Conservation (phyloP, 2,329 filamentous ascomycete species). For the Hypoxylon sp. region DNA sequence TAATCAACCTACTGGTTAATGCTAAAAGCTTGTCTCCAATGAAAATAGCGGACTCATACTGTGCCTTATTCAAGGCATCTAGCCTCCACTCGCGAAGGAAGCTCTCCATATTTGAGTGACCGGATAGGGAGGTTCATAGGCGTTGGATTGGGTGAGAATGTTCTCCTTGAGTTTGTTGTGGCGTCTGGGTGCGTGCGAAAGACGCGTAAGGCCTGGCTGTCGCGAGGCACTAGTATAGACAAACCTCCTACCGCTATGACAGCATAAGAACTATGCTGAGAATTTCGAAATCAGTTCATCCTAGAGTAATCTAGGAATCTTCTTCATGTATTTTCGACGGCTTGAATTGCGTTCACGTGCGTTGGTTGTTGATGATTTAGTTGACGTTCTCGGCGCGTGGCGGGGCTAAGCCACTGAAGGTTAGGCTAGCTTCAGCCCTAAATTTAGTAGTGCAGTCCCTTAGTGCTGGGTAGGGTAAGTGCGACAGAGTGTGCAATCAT, state of each 20-base stretch:
- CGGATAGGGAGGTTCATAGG: neutral
- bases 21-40: slow-evolving; percentile 97
- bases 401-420: slow-evolving; percentile 12
- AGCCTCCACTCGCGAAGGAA: slow-evolving; percentile 96
- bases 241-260: neutral
- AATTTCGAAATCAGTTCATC: neutral
- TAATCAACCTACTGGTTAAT: slow-evolving; percentile 81
- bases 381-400: slow-evolving; percentile 25
- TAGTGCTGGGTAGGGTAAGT: slow-evolving; percentile 30
- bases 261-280: neutral
- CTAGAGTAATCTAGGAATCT: neutral
- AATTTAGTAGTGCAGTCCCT: slow-evolving; percentile 10
- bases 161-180: slow-evolving; percentile 2
- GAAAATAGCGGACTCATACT: slow-evolving; percentile 96
- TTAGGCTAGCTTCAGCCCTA: slow-evolving; percentile 25
- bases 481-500: neutral
- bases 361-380: slow-evolving; percentile 9
- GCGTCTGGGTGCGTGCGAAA: slow-evolving; percentile 13
- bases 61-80: slow-evolving; percentile 94
- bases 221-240: neutral
- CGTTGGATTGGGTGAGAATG: neutral
- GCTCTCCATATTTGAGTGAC: slow-evolving; percentile 78
- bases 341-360: slow-evolving; percentile 3
- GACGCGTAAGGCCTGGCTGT: slow-evolving; percentile 28
- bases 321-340: neutral